These are phyloP conservation scores for Acanthamoeba triangularis DNA, from an alignment of 208 protist genomes.

Conservation along the genomic window DNA sequence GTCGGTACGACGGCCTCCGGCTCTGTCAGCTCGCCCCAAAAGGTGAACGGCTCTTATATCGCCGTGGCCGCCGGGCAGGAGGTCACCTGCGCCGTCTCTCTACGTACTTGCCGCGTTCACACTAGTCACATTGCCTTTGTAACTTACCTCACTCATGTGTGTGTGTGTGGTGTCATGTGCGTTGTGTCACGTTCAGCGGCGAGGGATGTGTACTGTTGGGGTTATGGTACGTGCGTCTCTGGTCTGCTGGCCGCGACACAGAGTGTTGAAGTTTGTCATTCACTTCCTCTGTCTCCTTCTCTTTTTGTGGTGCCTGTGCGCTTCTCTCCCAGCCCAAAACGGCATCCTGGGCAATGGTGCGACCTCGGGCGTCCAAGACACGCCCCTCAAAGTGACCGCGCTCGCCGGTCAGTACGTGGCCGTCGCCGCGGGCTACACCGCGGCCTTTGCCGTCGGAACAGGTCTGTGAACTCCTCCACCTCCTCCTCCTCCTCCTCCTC, in stretches of 20 bases:
- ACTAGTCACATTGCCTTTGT: not conserved
- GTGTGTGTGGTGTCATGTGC: not conserved
- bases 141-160: not conserved
- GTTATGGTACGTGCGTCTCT: not conserved
- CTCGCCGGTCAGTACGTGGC: not conserved
- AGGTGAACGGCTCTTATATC: not conserved
- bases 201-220: not conserved
- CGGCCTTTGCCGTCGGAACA: not conserved
- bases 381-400: not conserved
- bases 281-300: not conserved
- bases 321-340: not conserved
- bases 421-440: not conserved
- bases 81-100: not conserved
- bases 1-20: not conserved
- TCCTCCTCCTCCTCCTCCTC: too few species aligned
- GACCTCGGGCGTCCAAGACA: not conserved
- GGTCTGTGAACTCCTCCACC: not conserved
- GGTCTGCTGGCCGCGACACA: not conserved
- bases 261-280: too few species aligned
- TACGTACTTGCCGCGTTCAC: not conserved
- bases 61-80: not conserved
- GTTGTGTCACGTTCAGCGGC: not conserved
- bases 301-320: too few species aligned
- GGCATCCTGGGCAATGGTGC: not conserved
- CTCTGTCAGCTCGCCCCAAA: not conserved